Conservation (phyloP, 192 early-diverging fungal species). For the Pilaira anomala region DNA sequence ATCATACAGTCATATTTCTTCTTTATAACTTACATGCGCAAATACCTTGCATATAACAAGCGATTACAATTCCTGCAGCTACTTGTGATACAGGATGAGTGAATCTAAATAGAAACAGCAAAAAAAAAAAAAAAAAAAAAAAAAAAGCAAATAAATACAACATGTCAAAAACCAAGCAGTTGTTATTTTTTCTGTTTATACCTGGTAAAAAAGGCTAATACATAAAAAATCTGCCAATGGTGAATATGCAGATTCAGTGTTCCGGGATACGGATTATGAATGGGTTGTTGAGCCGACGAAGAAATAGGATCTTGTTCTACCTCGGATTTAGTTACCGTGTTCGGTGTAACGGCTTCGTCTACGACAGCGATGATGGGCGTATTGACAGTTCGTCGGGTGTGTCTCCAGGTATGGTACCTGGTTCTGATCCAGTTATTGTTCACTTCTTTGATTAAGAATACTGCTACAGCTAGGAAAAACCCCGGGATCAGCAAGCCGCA, state of each 20-base stretch:
- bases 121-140: neutral
- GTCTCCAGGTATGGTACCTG: neutral
- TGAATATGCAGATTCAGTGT: conserved; percentile 57
- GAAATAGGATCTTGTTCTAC: no score
- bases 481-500: conserved; percentile 25
- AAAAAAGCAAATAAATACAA: no score
- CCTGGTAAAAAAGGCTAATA: conserved; percentile 71
- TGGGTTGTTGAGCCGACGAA: no score
- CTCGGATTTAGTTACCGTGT: no score
- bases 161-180: neutral
- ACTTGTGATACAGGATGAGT: conserved; percentile 63
- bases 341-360: no score
- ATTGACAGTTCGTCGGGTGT: neutral
- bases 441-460: conserved; percentile 38
- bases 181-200: conserved; percentile 9
- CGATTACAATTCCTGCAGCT: conserved; percentile 69
- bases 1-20: neutral
- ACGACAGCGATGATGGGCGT: no score
- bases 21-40: conserved; percentile 28
- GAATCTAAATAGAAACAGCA: conserved; percentile 43
- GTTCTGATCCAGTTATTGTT: conserved; percentile 40
- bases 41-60: conserved; percentile 71
- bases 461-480: conserved; percentile 41
- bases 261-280: no score
- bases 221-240: conserved; percentile 86